Evolutionary conservation across 139 green algal species (phyloP).

Genomic region (Dunaliella primolecta): DNA sequence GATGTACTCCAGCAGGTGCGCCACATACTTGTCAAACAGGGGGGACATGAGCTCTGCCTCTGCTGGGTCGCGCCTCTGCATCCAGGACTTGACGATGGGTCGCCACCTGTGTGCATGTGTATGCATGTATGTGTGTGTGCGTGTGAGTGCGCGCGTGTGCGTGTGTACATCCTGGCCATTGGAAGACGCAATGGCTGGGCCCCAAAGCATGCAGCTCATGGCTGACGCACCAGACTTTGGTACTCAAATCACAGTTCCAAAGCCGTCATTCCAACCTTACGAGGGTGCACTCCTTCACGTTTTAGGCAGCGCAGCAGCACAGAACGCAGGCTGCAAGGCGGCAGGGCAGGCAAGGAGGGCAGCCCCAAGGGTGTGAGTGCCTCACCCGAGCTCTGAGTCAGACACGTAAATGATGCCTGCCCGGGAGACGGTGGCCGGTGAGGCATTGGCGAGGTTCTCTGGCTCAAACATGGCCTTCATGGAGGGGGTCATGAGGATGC

Average conservation of each 20-base stretch:
- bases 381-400: conserved; percentile 74
- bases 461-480: conserved; percentile 95
- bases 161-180: too few relatives aligned
- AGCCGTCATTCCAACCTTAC: too few relatives aligned
- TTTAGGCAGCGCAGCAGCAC: too few relatives aligned
- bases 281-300: too few relatives aligned
- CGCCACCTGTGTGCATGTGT: conserved; percentile 51
- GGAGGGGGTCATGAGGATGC: conserved; percentile 85
- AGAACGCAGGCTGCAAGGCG: too few relatives aligned
- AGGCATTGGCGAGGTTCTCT: conserved; percentile 94
- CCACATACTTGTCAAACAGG: conserved; percentile 83
- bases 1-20: conserved; percentile 70
- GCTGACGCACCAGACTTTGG: too few relatives aligned
- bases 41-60: conserved; percentile 62
- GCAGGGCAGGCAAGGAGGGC: too few relatives aligned
- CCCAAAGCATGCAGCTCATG: too few relatives aligned
- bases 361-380: too few relatives aligned
- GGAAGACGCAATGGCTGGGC: too few relatives aligned
- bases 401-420: conserved; percentile 96
- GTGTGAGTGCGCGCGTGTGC: not conserved
- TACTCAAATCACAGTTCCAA: too few relatives aligned
- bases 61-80: conserved; percentile 50
- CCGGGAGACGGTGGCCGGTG: conserved; percentile 89
- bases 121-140: not conserved
- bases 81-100: conserved; percentile 81